These are phyloP conservation scores for Phoma sp. DNA, from an alignment of 2,329 filamentous ascomycete genomes.

Conservation along the genomic window DNA sequence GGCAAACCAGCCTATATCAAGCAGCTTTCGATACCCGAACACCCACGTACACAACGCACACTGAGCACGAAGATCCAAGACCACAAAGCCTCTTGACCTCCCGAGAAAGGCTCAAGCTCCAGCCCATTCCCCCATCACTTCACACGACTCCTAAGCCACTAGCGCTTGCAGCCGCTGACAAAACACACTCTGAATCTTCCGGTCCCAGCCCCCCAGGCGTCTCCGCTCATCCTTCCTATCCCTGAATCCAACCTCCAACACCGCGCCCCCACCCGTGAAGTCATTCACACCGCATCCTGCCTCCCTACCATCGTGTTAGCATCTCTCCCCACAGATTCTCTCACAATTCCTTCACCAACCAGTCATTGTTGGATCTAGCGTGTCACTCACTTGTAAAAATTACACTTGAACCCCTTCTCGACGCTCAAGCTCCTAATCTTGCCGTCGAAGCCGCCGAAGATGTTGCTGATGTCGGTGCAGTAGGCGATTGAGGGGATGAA, in stretches of 20 bases:
- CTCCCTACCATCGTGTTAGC: neutral
- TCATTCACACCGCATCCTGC: neutral
- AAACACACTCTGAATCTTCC: neutral
- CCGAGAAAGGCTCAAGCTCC: too few species aligned
- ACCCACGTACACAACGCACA: too few species aligned
- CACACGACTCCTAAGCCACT: neutral
- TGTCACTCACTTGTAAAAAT: conserved; percentile 9
- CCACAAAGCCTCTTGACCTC: too few species aligned
- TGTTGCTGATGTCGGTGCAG: conserved; percentile 4
- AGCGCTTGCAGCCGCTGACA: conserved; percentile 1
- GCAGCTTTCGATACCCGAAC: too few species aligned
- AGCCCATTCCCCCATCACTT: too few species aligned
- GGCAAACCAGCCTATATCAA: too few species aligned
- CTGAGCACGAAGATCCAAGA: too few species aligned
- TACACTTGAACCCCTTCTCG: conserved; percentile 6
- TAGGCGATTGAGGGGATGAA: conserved; percentile 4
- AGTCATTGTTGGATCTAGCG: neutral
- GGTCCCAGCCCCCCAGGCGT: conserved; percentile 3
- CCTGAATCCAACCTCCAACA: conserved; percentile 7
- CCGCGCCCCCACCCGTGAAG: neutral
- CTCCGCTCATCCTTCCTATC: neutral
- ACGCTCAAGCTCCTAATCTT: conserved; percentile 10
- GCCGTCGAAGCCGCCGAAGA: conserved; percentile 12
- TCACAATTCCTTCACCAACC: too few species aligned
- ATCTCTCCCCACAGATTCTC: neutral